These are phyloP conservation scores for Patellifolia procumbens DNA, from an alignment of 179 eudicot genomes.

Conservation along the genomic window DNA sequence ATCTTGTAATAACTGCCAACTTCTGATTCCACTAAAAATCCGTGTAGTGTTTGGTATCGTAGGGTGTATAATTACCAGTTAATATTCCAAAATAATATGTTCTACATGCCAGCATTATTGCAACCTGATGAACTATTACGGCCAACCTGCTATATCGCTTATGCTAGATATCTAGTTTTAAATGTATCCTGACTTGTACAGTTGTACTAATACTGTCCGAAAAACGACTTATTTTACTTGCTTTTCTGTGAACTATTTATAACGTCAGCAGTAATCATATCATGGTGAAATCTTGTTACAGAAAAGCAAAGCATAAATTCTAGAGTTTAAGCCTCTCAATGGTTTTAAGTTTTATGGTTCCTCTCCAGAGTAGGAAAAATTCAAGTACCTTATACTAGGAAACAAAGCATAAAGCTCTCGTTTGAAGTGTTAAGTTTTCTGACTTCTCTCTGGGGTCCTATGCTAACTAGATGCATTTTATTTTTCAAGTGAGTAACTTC, in stretches of 20 bases:
- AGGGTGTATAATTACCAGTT: not conserved
- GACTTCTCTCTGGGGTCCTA: not conserved
- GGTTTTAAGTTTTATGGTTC: not conserved
- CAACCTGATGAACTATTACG: not conserved
- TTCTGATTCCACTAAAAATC: not conserved
- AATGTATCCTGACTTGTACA: not conserved
- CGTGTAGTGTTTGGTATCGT: not conserved
- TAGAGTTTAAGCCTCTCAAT: not conserved
- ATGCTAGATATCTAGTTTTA: not conserved
- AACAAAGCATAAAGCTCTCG: not conserved
- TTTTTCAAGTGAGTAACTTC: too few relatives aligned
- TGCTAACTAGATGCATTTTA: not conserved
- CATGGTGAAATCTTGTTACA: not conserved
- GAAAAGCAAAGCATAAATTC: not conserved
- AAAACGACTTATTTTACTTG: not conserved
- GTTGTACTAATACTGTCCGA: not conserved
- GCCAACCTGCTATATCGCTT: not conserved
- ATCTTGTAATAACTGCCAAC: not conserved
- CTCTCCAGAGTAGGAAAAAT: not conserved
- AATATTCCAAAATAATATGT: too few relatives aligned
- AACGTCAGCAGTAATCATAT: not conserved
- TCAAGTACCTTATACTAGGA: not conserved
- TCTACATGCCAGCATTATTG: not conserved
- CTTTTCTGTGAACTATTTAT: not conserved
- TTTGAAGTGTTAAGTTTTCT: not conserved